Evolutionary conservation across 73 alveolate species (phyloP), one percentile per base, ranked within the genome.

Genomic region (Stentor roeselii): DNA sequence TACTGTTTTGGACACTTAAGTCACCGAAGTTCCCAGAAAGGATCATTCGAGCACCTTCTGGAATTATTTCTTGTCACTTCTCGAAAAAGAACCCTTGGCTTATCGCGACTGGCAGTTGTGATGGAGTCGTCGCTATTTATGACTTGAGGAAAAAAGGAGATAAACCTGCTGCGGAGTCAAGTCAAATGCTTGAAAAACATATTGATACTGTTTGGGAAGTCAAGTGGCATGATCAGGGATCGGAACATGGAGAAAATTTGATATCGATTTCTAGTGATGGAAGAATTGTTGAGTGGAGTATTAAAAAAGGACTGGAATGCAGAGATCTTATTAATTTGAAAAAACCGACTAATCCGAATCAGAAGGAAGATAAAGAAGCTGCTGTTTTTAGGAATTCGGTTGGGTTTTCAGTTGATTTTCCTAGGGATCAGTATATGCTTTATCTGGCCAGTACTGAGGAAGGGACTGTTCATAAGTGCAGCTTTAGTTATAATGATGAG

Each of bases 171-270:
- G 98, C 98, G 38, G 99, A 96, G 78, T 87, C 95, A 42, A 89
- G 95, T 39, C 98, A 97, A 78, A 85, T 94, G 36, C 95, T 95
- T 50, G 99, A 95, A 76, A 97, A 97, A 88, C 99, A 97, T 87
- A 97, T 98, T 59, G 99, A 97, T 86, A 92, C 98, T 40, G 95
- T 97, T 34, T 97, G 99, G 99, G 99, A 97, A 88, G 94, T 96
- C 40, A 82, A 92, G 78, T 97, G 99, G 99, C 97, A 94, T 59
- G 96, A 92, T 59, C 97, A 95, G 91, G 92, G 91, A 36, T 60
- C 78, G 14, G 94, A 88, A 75, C 84, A 88, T 32, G 98, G 98
- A 39, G 99, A 97, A 86, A 86, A 90, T 67, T 84, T 97, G 41
- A 95, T 97, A 60, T 87, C 98, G 3, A 90, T 92, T 37, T 82